Evolutionary conservation across 192 early-diverging fungal species (phyloP).

Genomic region (Lobulomyces angularis): DNA sequence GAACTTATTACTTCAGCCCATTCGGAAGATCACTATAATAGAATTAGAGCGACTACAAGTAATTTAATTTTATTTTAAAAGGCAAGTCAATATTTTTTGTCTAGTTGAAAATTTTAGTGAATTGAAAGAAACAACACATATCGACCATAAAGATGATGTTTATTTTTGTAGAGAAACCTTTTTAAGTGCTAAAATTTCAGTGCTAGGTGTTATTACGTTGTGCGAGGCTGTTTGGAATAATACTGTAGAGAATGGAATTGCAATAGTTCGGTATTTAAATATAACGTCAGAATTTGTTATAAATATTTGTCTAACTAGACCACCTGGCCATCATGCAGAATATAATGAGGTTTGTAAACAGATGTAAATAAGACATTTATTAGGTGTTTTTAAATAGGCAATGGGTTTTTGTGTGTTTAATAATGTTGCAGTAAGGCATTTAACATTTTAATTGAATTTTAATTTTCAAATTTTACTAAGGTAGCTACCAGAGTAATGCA

Average conservation of each 20-base stretch:
- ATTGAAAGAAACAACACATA: slow-evolving; percentile 22
- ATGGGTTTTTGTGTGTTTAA: slow-evolving; percentile 87
- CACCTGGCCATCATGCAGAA: slow-evolving; percentile 91
- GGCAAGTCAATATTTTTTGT: slow-evolving; percentile 1
- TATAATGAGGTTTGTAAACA: slow-evolving; percentile 17
- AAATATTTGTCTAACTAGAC: slow-evolving; percentile 26
- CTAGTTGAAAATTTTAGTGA: slow-evolving; percentile 4
- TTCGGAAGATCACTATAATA: slow-evolving; percentile 24
- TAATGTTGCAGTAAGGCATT: too few relatives aligned
- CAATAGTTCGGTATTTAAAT: slow-evolving; percentile 45
- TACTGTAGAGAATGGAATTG: slow-evolving; percentile 62
- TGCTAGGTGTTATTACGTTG: slow-evolving; percentile 60
- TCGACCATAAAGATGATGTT: slow-evolving; percentile 45
- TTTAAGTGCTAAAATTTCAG: slow-evolving; percentile 55
- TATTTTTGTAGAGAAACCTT: slow-evolving; percentile 55
- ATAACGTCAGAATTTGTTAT: neutral
- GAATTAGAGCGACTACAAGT: slow-evolving; percentile 27
- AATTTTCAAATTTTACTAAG: too few relatives aligned
- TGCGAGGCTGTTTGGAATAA: slow-evolving; percentile 57
- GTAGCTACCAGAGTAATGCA: slow-evolving; percentile 60
- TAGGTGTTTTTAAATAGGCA: slow-evolving; percentile 8
- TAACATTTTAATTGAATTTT: too few relatives aligned
- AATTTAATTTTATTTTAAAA: slow-evolving; percentile 8
- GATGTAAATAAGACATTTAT: slow-evolving; percentile 1
- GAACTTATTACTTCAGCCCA: slow-evolving; percentile 29